Conservation (phyloP, 2,329 filamentous ascomycete species). For the Fusarium sp. region DNA sequence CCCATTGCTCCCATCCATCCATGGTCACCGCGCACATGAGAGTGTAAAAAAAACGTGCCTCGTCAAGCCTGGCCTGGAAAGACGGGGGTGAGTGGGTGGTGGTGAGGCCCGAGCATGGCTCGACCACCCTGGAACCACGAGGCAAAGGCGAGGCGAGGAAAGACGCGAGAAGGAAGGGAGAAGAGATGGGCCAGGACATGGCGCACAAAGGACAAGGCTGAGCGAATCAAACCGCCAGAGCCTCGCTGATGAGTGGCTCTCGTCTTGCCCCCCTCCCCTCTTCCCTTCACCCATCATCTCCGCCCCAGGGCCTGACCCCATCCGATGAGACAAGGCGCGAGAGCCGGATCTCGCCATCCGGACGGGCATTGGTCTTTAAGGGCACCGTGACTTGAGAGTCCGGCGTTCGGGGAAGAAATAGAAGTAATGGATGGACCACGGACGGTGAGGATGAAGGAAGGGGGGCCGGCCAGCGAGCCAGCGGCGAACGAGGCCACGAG, state of each 20-base stretch:
- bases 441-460: slow-evolving; percentile 1
- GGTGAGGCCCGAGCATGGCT: slow-evolving; percentile 26
- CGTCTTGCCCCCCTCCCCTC: slow-evolving; percentile 14
- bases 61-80: not conserved
- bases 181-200: slow-evolving; percentile 23
- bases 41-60: slow-evolving; percentile 20
- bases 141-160: slow-evolving; percentile 39
- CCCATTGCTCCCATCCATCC: slow-evolving; percentile 19
- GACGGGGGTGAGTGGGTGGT: slow-evolving; percentile 32
- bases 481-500: slow-evolving; percentile 22
- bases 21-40: slow-evolving; percentile 10
- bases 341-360: slow-evolving; percentile 36
- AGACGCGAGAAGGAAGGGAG: slow-evolving; percentile 32
- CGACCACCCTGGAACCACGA: slow-evolving; percentile 43
- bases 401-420: slow-evolving; percentile 14
- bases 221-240: slow-evolving; percentile 40
- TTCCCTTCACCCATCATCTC: slow-evolving; percentile 34
- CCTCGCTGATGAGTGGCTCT: slow-evolving; percentile 33
- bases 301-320: slow-evolving; percentile 9
- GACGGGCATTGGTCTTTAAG: slow-evolving; percentile 34
- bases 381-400: slow-evolving; percentile 28
- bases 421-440: slow-evolving; percentile 5
- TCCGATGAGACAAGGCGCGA: slow-evolving; percentile 31
- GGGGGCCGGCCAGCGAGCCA: not conserved
- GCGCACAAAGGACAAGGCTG: slow-evolving; percentile 38